Conservation (phyloP, 331 rosid species). For the Malus hybrid region DNA sequence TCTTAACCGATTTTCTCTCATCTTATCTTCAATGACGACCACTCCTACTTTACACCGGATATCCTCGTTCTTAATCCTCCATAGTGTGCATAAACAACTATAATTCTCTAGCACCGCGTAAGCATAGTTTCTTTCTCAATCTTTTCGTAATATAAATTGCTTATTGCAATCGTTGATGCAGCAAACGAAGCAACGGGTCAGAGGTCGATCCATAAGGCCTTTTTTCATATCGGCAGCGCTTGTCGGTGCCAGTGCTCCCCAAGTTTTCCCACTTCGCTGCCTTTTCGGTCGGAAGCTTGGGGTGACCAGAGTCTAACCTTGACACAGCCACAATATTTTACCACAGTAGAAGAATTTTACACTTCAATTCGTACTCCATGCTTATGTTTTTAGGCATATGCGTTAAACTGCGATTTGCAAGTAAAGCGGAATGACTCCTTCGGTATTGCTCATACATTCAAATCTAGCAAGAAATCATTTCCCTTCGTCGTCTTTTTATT, state of each 20-base stretch:
- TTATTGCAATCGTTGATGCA: slow-evolving; percentile 13
- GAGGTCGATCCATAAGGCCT: slow-evolving; percentile 60
- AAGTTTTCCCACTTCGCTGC: slow-evolving; percentile 56
- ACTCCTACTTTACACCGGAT: too few relatives aligned
- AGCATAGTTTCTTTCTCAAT: not conserved
- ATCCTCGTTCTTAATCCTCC: not conserved
- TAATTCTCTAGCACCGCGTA: not conserved
- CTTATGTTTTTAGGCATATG: not conserved
- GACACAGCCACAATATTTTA: not conserved
- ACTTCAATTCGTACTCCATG: not conserved
- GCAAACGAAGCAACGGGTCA: slow-evolving; percentile 53
- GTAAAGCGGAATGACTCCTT: too few relatives aligned
- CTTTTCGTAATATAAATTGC: not conserved
- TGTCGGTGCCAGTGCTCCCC: slow-evolving; percentile 55
- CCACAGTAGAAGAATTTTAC: not conserved
- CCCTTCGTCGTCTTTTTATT: too few relatives aligned
- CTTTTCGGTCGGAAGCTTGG: slow-evolving; percentile 49
- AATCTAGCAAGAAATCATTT: too few relatives aligned
- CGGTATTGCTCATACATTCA: too few relatives aligned
- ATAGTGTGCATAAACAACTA: not conserved
- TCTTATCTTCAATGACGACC: too few relatives aligned
- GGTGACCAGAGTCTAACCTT: slow-evolving; percentile 23
- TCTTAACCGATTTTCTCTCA: too few relatives aligned
- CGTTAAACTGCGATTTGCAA: too few relatives aligned
- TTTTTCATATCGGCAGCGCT: slow-evolving; percentile 54